These are phyloP conservation scores for Epicoccum nigrum DNA, from an alignment of 2,329 filamentous ascomycete genomes.

Conservation along the genomic window DNA sequence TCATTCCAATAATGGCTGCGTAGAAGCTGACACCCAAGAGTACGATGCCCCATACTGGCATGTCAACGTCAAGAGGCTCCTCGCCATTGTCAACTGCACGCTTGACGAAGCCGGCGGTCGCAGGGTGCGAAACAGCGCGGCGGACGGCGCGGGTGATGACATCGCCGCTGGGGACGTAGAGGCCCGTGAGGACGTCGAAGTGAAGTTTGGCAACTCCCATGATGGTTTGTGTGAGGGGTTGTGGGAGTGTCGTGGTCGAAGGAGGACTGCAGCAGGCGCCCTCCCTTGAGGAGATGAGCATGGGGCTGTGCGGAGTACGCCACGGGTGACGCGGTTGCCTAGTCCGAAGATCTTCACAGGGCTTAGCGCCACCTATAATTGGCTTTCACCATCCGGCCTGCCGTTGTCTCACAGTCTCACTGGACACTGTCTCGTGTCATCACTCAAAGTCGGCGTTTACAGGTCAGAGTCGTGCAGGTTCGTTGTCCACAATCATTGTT, in stretches of 20 bases:
- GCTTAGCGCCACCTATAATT: constrained; percentile 28
- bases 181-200: constrained; percentile 11
- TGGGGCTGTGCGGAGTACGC: constrained; percentile 21
- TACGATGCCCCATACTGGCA: constrained; percentile 39
- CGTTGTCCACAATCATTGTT: too few species aligned
- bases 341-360: constrained; percentile 9
- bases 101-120: constrained; percentile 35
- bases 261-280: constrained; percentile 1
- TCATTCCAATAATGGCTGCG: constrained; percentile 50
- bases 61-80: constrained; percentile 27
- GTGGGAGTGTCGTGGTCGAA: constrained; percentile 1
- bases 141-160: constrained; percentile 41
- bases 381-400: constrained; percentile 13
- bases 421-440: too few species aligned
- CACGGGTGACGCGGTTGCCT: constrained; percentile 22
- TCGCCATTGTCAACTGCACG: constrained; percentile 27
- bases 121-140: constrained; percentile 38
- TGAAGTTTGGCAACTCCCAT: constrained; percentile 10
- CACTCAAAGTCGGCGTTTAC: too few species aligned
- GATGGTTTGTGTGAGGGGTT: constrained; percentile 3
- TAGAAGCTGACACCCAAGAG: constrained; percentile 46
- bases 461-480: too few species aligned
- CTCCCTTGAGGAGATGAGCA: constrained; percentile 25
- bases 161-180: constrained; percentile 8
- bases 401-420: too few species aligned